These are phyloP conservation scores for Aurantiochytrium sp. DNA, from an alignment of 108 stramenopile genomes.

Conservation along the genomic window DNA sequence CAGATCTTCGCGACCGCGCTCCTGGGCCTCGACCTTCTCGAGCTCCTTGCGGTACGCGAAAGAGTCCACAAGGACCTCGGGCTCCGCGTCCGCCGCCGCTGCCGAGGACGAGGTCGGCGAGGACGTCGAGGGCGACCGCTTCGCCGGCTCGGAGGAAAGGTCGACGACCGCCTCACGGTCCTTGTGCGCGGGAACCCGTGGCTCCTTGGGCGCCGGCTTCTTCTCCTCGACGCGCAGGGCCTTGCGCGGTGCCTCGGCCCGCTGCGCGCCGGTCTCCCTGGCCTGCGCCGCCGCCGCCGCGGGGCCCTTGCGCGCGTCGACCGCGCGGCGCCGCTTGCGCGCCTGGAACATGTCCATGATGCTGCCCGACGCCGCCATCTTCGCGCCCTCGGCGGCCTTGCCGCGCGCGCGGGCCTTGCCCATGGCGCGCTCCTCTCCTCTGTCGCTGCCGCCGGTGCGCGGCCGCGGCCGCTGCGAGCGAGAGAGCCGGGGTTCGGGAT, in stretches of 20 bases:
- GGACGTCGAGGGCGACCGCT: no score
- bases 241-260: no score
- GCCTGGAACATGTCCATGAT: conserved; percentile 4
- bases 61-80: neutral
- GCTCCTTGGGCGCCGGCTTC: no score
- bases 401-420: neutral
- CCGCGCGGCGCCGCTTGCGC: neutral
- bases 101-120: no score
- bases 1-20: neutral
- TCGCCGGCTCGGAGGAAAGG: no score
- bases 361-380: conserved; percentile 3
- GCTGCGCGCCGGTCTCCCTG: neutral
- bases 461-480: no score
- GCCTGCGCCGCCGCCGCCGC: neutral
- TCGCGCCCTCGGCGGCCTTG: neutral
- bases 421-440: no score
- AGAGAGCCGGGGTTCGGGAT: no score
- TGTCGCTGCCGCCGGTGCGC: no score
- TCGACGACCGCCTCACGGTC: no score
- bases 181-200: no score
- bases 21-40: neutral
- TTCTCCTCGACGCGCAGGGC: no score
- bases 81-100: neutral
- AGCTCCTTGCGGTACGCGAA: neutral
- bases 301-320: neutral